Base-by-base conservation (phyloP, 140 eudicot genomes). In the Senecio squalidus region DNA sequence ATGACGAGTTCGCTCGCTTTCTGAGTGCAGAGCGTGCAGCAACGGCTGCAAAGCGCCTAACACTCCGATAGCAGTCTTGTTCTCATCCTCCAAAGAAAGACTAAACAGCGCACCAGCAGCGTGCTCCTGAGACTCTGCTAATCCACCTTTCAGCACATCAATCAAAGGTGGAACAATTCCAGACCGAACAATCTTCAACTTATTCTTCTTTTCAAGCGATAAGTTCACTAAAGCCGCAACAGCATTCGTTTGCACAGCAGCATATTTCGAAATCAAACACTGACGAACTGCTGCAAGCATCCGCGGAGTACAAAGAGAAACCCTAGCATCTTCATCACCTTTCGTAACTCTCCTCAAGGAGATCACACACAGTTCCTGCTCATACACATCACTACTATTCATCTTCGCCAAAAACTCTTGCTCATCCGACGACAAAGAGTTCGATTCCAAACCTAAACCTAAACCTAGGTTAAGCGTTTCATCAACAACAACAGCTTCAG, bases 51-150 rank as follows among this genome's bases (percentile, higher is more conserved):
- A 62, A 6, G 92, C 98, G 3, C 96, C 96, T 29, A 91, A 74
- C 16, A 91, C 98, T 6, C 98, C 98, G 8, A 91, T 78, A 20
- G 96, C 94, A 0, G 84, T 86, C 51, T 82, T 77, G 68, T 91
- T 86, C 16, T 79, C 85, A 34, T 83, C 92, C 66, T 83, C 96
- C 30, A 86, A 61, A 0, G 96, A 78, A 3, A 91, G 77, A 47
- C 96, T 86, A 61, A 91, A 91, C 10, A 91, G 56, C 2, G 84
- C 94, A 3, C 98, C 96, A 9, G 98, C 91, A 0, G 94, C 98
- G 68, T 91, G 98, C 14, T 91, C 96, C 30, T 72, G 85, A 2
- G 92, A 58, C 67, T 91, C 96, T 0, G 61, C 51, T 10, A 38
- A 58, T 13, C 98, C 95, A 9, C 76, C 87, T 55, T 83, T 86